Percentiles rank a stretch among this genome's conserved stretches.
phyloP scores from a whole-genome alignment of 176 grass and related monocot species.

The Hordeum vulgare region MorexV3_pseudomolecules_assembly NC_058524.1:142059652-142060151 shows the following conservation, averaged over 20 bases:
- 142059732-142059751: neutral
- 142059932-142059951: constrained; percentile 91
- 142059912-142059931: constrained; percentile 85
- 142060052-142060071: constrained; percentile 74
- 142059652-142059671: constrained; percentile 48
- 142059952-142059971: constrained; percentile 92
- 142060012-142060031: constrained; percentile 90
- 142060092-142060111: neutral
- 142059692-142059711: constrained; percentile 62
- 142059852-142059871: constrained; percentile 96
- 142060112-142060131: neutral
- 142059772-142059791: neutral
- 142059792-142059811: neutral
- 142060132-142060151: neutral
- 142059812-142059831: neutral
- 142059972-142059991: constrained; percentile 68
- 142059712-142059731: neutral
- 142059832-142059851: constrained; percentile 37
- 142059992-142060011: constrained; percentile 47
- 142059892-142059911: constrained; percentile 94
- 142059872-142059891: constrained; percentile 99
- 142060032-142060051: constrained; percentile 95
- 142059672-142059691: constrained; percentile 63
- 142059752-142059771: neutral
- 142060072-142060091: constrained; percentile 7